Evolutionary conservation across 768 basidiomycete species (phyloP).

Genomic region (Suillus weaverae): DNA sequence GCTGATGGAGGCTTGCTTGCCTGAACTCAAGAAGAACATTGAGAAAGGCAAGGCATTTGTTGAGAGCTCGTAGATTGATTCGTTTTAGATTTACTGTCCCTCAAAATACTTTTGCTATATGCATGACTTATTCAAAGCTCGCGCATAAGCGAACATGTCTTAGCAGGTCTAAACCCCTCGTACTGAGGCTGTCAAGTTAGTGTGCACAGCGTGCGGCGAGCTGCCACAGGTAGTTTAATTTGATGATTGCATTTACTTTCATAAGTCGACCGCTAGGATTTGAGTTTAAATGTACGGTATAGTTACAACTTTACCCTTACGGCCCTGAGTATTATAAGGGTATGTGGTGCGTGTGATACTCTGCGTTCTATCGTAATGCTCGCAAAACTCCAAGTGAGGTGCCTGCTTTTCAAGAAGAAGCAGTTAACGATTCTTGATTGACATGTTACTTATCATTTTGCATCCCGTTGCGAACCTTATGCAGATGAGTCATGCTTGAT

Average conservation of each 20-base stretch:
- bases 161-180: not conserved
- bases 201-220: not conserved
- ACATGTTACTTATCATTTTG: not conserved
- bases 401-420: not conserved
- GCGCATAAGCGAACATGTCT: not conserved
- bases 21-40: conserved; percentile 97
- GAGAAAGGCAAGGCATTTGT: conserved; percentile 89
- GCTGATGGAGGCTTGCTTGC: conserved; percentile 83
- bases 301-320: not conserved
- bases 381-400: not conserved
- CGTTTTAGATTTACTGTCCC: not conserved
- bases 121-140: not conserved
- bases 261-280: not conserved
- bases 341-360: not conserved
- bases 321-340: not conserved
- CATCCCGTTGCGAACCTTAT: not conserved
- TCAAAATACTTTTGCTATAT: not conserved
- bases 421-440: not conserved
- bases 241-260: not conserved
- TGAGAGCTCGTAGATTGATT: conserved; percentile 36
- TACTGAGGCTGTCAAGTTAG: not conserved
- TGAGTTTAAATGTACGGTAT: not conserved
- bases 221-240: not conserved
- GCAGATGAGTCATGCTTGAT: not conserved
- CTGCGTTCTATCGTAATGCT: not conserved